Percentiles rank a stretch among this genome's conserved stretches.
Conservation (phyloP, 116 monocot genomes). For the Phalaenopsis hybrid region DNA sequence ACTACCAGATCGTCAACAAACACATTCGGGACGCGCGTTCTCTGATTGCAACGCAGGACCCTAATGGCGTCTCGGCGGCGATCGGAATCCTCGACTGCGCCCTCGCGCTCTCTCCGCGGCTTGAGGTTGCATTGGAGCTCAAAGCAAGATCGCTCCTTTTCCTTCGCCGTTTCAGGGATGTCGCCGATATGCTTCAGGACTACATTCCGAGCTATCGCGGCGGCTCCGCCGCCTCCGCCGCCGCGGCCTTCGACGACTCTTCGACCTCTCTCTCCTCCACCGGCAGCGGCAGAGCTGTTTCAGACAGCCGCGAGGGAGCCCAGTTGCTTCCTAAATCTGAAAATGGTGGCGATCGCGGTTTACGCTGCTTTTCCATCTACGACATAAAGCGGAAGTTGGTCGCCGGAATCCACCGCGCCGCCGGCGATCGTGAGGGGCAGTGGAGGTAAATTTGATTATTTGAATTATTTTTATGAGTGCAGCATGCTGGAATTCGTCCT, state of each 20-base stretch:
- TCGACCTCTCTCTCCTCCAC: conserved; percentile 30
- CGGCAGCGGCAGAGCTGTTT: conserved; percentile 13
- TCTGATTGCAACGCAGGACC: conserved; percentile 49
- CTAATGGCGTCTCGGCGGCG: conserved; percentile 37
- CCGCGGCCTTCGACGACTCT: conserved; percentile 34
- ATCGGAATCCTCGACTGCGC: conserved; percentile 56
- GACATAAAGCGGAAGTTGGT: conserved; percentile 66
- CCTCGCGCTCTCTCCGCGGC: conserved; percentile 45
- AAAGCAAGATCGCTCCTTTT: conserved; percentile 59
- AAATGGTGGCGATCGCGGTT: conserved; percentile 18
- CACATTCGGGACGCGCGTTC: conserved; percentile 48
- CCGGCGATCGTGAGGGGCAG: conserved; percentile 41
- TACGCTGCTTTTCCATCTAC: conserved; percentile 66
- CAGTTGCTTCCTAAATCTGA: conserved; percentile 30
- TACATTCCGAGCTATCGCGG: conserved; percentile 77
- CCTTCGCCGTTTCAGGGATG: conserved; percentile 63
- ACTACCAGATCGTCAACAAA: conserved; percentile 50
- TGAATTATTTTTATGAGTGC: no score
- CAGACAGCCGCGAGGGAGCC: conserved; percentile 21
- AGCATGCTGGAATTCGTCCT: background rate
- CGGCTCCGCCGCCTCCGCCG: background rate
- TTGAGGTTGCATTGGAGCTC: conserved; percentile 75
- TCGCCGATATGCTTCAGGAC: conserved; percentile 85
- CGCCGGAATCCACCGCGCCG: conserved; percentile 32
- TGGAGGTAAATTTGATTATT: conserved; percentile 67